A percentile compares a stretch with the other conserved stretches of the same genome.
phyloP scores from a whole-genome alignment of 2,329 filamentous ascomycete genomes.

The Cordyceps cateniannulata region DNA sequence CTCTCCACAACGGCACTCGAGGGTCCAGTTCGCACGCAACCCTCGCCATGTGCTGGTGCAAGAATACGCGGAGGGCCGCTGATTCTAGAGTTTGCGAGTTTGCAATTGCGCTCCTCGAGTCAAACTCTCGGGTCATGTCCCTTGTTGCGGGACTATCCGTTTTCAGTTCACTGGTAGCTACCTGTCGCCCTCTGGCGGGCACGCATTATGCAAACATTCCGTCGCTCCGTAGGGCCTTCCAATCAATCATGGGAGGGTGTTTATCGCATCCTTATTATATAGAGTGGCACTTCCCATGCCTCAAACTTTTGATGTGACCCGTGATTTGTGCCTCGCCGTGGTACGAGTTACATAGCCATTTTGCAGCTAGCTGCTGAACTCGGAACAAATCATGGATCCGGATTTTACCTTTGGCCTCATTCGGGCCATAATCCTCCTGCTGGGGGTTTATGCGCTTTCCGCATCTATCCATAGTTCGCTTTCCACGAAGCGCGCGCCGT shows the following conservation, averaged over 20 bases:
- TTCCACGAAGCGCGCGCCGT: not conserved
- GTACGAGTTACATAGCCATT: too few relatives aligned
- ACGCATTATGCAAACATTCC: not conserved
- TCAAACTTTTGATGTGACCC: too few relatives aligned
- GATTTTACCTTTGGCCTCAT: conserved; percentile 1
- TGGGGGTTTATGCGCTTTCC: not conserved
- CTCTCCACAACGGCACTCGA: not conserved
- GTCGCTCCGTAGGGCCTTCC: not conserved
- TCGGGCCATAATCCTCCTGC: not conserved
- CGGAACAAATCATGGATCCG: not conserved
- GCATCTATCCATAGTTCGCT: not conserved
- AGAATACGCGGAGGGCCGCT: not conserved
- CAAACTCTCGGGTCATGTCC: not conserved
- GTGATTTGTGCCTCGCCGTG: too few relatives aligned
- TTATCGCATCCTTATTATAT: not conserved
- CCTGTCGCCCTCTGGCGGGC: too few relatives aligned
- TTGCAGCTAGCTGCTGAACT: not conserved
- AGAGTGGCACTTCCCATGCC: not conserved
- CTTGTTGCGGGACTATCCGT: not conserved
- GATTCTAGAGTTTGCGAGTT: not conserved
- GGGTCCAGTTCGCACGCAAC: not conserved
- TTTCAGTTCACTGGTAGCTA: not conserved
- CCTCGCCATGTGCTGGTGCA: not conserved
- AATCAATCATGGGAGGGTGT: not conserved
- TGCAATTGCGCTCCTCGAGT: not conserved